Evolutionary conservation across 345 rosid species (phyloP).

Genomic region (Pelargonium nanum): DNA sequence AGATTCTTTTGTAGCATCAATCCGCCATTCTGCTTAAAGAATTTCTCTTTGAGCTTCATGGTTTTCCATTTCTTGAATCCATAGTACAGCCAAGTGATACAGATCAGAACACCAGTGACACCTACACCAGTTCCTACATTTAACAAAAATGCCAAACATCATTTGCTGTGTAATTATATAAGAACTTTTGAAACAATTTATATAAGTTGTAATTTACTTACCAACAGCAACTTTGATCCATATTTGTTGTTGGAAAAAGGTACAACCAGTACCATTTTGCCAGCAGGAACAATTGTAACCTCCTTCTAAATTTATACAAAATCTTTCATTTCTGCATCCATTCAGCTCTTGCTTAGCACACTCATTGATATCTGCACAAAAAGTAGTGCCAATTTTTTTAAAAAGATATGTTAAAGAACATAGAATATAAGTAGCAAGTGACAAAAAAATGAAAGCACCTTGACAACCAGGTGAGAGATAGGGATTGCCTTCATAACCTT

Average conservation of each 20-base stretch:
- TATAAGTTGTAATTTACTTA: not conserved
- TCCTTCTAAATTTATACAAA: not conserved
- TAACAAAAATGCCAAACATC: too few relatives aligned
- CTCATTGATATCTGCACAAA: not conserved
- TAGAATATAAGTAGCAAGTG: too few relatives aligned
- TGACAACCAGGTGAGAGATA: not conserved
- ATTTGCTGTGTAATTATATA: too few relatives aligned
- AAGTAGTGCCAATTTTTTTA: too few relatives aligned
- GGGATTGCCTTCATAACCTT: conserved; percentile 3
- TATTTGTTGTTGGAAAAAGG: not conserved
- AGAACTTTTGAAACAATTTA: too few relatives aligned
- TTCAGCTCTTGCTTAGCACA: not conserved
- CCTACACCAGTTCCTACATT: not conserved
- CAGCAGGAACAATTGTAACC: not conserved
- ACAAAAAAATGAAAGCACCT: not conserved
- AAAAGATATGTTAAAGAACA: too few relatives aligned
- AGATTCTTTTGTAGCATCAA: conserved; percentile 5
- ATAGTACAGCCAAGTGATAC: conserved; percentile 3
- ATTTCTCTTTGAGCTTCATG: conserved; percentile 2
- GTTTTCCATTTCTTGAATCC: conserved; percentile 3
- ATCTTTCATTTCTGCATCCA: not conserved
- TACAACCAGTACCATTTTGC: not conserved
- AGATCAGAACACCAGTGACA: not conserved
- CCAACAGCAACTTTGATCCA: not conserved
- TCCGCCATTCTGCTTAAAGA: conserved; percentile 9